Conservation (phyloP, 768 basidiomycete species). For the Vishniacozyma victoriae region DNA sequence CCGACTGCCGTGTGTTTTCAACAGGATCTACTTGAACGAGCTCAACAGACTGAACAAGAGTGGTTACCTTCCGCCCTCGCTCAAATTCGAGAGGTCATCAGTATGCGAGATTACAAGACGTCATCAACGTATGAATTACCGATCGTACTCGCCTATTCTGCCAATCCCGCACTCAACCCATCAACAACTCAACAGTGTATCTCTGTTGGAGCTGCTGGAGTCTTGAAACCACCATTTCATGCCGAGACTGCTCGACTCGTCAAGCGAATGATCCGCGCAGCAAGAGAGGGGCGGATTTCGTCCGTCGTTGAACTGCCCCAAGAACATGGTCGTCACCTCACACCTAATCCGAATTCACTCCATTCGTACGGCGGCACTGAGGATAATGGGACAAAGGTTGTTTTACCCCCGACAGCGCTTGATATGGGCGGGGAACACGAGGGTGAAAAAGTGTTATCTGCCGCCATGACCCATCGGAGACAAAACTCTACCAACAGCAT, state of each 20-base stretch:
- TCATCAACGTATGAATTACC: slow-evolving; percentile 4
- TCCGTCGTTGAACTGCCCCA: slow-evolving; percentile 12
- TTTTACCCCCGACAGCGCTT: slow-evolving; percentile 33
- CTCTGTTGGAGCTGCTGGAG: slow-evolving; percentile 38
- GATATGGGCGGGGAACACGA: slow-evolving; percentile 29
- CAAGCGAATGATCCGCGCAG: slow-evolving; percentile 22
- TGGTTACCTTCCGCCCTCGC: slow-evolving; percentile 42
- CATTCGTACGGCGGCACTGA: not conserved
- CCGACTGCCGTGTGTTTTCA: slow-evolving; percentile 47
- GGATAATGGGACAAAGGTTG: slow-evolving; percentile 11
- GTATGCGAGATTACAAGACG: slow-evolving; percentile 16
- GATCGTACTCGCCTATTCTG: slow-evolving; percentile 43
- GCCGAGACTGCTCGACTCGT: slow-evolving; percentile 22
- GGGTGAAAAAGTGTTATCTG: slow-evolving; percentile 27
- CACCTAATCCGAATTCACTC: not conserved
- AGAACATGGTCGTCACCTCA: not conserved
- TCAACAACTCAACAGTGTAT: slow-evolving; percentile 32
- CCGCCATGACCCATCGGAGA: slow-evolving; percentile 7
- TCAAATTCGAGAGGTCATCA: slow-evolving; percentile 23
- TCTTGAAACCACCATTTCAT: slow-evolving; percentile 44
- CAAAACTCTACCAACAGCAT: too few species aligned
- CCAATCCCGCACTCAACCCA: slow-evolving; percentile 36
- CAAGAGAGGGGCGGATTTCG: slow-evolving; percentile 17
- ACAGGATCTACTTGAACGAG: slow-evolving; percentile 44
- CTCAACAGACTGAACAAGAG: slow-evolving; percentile 39